These are phyloP conservation scores for Lipomyces yamanashiensis DNA, from an alignment of 805 yeast genomes.

Conservation along the genomic window DNA sequence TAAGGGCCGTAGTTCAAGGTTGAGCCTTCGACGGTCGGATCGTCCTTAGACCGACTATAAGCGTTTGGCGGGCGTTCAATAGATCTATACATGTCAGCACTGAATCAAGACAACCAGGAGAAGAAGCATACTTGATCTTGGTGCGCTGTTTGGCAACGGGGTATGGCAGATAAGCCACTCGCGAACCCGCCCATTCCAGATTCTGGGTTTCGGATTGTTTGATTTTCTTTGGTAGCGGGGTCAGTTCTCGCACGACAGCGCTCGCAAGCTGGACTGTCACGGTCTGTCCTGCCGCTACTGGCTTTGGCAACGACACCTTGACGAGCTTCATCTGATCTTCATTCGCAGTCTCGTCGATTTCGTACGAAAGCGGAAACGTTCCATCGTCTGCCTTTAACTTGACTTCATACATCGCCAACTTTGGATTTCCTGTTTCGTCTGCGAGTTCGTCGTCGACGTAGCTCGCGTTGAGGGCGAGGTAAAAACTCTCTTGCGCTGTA, in stretches of 20 bases:
- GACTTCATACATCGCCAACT: slow-evolving; percentile 24
- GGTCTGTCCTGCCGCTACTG: slow-evolving; percentile 67
- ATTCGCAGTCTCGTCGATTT: neutral
- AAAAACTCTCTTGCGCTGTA: slow-evolving; percentile 61
- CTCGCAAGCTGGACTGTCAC: slow-evolving; percentile 55
- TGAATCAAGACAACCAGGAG: neutral
- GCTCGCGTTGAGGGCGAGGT: slow-evolving; percentile 59
- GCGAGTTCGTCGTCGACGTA: slow-evolving; percentile 37
- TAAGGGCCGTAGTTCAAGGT: slow-evolving; percentile 63
- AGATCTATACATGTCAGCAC: slow-evolving; percentile 1
- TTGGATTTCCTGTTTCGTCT: neutral
- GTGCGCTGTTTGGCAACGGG: slow-evolving; percentile 53
- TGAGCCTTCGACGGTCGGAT: slow-evolving; percentile 35
- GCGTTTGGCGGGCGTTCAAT: slow-evolving; percentile 27
- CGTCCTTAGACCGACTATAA: slow-evolving; percentile 48
- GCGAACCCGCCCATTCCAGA: slow-evolving; percentile 58
- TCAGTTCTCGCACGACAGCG: slow-evolving; percentile 53
- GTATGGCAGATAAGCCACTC: slow-evolving; percentile 67
- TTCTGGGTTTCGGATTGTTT: slow-evolving; percentile 65
- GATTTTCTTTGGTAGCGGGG: slow-evolving; percentile 69
- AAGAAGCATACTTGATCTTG: slow-evolving; percentile 52
- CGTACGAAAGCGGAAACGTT: neutral
- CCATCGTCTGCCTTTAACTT: slow-evolving; percentile 20
- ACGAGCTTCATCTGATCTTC: slow-evolving; percentile 13
- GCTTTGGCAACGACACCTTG: slow-evolving; percentile 51